Conservation (phyloP, 2,329 filamentous ascomycete genomes). For the Diaporthe australafricana region DNA sequence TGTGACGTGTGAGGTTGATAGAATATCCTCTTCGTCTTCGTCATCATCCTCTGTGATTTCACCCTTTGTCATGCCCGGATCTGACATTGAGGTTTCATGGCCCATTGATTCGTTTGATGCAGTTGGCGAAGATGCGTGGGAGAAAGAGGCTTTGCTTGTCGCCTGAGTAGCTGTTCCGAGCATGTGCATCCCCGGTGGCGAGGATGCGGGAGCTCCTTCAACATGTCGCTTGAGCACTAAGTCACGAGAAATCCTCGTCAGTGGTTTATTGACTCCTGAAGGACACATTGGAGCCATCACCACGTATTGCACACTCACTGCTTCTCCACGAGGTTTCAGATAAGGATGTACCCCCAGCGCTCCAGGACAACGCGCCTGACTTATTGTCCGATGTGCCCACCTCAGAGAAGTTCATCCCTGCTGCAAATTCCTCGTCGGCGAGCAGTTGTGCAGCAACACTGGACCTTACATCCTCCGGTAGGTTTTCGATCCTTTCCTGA, state of each 20-base stretch:
- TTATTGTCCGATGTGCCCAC: neutral
- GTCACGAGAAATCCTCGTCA: neutral
- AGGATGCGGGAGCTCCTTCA: neutral
- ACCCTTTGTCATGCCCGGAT: no score
- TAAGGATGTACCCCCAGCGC: neutral
- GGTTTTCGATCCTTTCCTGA: neutral
- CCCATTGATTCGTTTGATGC: no score
- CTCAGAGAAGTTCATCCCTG: neutral
- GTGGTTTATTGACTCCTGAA: neutral
- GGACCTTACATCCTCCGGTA: neutral
- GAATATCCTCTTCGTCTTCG: neutral
- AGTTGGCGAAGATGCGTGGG: neutral
- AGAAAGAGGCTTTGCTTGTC: no score
- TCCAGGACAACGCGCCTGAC: neutral
- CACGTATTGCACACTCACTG: neutral
- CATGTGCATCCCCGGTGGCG: neutral
- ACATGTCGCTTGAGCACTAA: neutral
- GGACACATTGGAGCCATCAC: neutral
- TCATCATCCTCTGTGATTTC: neutral
- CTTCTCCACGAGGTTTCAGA: neutral
- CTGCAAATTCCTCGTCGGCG: neutral
- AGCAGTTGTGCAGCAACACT: neutral
- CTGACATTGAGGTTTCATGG: neutral
- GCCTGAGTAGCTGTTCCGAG: neutral
- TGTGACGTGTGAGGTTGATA: neutral